These are phyloP conservation scores for Porcisia deanei DNA, from an alignment of 208 protist genomes.

Conservation along the genomic window DNA sequence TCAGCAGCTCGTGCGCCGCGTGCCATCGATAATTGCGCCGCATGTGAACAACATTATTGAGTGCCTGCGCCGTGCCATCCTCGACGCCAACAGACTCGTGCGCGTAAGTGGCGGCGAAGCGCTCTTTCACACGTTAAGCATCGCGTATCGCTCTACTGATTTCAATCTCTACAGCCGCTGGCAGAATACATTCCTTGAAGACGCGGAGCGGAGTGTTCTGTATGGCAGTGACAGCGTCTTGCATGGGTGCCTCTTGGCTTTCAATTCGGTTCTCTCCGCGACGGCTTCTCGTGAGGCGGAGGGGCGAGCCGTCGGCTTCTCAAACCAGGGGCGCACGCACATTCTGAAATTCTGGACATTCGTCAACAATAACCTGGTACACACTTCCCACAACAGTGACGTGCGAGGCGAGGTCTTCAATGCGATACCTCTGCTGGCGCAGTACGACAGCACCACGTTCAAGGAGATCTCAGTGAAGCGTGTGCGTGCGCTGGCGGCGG, in stretches of 20 bases:
- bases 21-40: constrained; percentile 62
- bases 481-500: constrained; percentile 44
- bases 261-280: constrained; percentile 76
- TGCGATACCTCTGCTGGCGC: constrained; percentile 67
- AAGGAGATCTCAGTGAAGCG: constrained; percentile 49
- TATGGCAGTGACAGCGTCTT: constrained; percentile 42
- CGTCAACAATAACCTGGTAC: constrained; percentile 47
- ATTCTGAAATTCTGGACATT: constrained; percentile 67
- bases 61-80: constrained; percentile 54
- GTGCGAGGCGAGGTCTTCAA: constrained; percentile 59
- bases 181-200: constrained; percentile 64
- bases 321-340: constrained; percentile 27
- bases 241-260: constrained; percentile 64
- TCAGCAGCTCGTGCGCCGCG: constrained; percentile 64
- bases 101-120: constrained; percentile 45
- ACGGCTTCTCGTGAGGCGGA: constrained; percentile 40
- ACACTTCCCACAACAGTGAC: constrained; percentile 25
- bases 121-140: constrained; percentile 52
- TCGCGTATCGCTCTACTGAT: constrained; percentile 71
- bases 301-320: constrained; percentile 44
- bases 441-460: constrained; percentile 73
- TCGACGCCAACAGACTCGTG: constrained; percentile 46
- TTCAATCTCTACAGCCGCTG: constrained; percentile 47
- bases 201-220: constrained; percentile 46
- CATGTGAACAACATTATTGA: constrained; percentile 58